Percentiles rank a stretch among this genome's conserved stretches.
These are phyloP conservation scores for Pelargonium myrrhifolium DNA, from an alignment of 441 rosid genomes.

Conservation along the genomic window DNA sequence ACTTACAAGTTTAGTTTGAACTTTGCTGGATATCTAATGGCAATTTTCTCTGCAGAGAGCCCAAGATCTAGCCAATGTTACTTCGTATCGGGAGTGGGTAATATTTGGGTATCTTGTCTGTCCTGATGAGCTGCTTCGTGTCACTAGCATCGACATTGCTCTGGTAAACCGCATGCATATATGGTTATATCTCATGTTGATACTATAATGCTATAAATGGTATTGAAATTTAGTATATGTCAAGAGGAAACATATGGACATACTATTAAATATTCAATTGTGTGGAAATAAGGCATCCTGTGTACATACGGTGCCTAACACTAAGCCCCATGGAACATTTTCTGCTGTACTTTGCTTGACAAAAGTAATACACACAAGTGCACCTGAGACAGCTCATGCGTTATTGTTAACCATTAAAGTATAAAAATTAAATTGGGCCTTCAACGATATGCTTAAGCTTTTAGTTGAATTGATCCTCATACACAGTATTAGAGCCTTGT, in stretches of 20 bases:
- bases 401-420: no score
- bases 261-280: neutral
- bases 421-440: no score
- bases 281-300: neutral
- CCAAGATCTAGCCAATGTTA: slow-evolving; percentile 97
- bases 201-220: slow-evolving; percentile 17
- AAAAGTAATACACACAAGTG: neutral
- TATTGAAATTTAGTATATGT: slow-evolving; percentile 6
- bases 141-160: slow-evolving; percentile 97
- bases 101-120: slow-evolving; percentile 98
- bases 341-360: neutral
- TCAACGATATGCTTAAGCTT: no score
- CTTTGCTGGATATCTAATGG: slow-evolving; percentile 10
- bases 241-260: neutral
- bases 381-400: neutral
- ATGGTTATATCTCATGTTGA: slow-evolving; percentile 8
- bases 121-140: slow-evolving; percentile 98
- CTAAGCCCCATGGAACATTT: neutral
- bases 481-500: no score
- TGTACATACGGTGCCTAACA: neutral
- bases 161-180: slow-evolving; percentile 37
- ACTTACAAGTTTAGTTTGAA: slow-evolving; percentile 6
- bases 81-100: slow-evolving; percentile 98
- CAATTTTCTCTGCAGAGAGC: slow-evolving; percentile 65
- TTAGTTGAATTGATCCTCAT: no score